Conservation (phyloP, 495 filamentous ascomycete species). For the Cenococcum geophilum region DNA sequence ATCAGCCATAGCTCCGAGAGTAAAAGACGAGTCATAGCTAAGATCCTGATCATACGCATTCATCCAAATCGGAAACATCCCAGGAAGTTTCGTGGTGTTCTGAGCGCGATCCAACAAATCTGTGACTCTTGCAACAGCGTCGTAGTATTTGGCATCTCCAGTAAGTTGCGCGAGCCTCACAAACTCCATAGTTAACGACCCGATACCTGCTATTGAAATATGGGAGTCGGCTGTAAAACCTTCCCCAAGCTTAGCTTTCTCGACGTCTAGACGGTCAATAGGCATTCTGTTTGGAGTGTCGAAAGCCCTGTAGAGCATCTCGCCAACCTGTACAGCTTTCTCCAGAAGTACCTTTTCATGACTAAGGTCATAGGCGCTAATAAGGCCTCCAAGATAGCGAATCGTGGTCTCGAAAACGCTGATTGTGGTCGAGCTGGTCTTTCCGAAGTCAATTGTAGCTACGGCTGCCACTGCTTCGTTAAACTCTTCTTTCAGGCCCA, state of each 20-base stretch:
- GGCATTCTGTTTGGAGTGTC: conserved; percentile 41
- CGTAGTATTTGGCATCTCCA: conserved; percentile 37
- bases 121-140: conserved; percentile 37
- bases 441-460: conserved; percentile 38
- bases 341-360: conserved; percentile 35
- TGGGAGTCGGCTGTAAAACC: conserved; percentile 35
- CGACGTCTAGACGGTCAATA: conserved; percentile 19
- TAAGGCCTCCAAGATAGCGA: conserved; percentile 45
- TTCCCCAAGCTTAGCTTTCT: conserved; percentile 32
- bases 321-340: conserved; percentile 40
- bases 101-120: conserved; percentile 34
- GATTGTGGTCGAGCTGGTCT: conserved; percentile 28
- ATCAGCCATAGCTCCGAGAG: conserved; percentile 38
- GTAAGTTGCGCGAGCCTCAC: conserved; percentile 39
- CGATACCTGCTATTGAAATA: conserved; percentile 34
- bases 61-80: conserved; percentile 37
- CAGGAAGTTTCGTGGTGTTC: conserved; percentile 35
- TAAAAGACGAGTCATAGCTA: conserved; percentile 23
- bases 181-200: conserved; percentile 41
- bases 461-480: conserved; percentile 33
- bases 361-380: conserved; percentile 48
- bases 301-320: conserved; percentile 43
- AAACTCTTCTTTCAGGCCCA: conserved; percentile 40
- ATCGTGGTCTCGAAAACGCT: conserved; percentile 49
- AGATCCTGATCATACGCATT: conserved; percentile 23